Evolutionary conservation across 306 rosid species (phyloP).

Genomic region (Canavalia gladiata): DNA sequence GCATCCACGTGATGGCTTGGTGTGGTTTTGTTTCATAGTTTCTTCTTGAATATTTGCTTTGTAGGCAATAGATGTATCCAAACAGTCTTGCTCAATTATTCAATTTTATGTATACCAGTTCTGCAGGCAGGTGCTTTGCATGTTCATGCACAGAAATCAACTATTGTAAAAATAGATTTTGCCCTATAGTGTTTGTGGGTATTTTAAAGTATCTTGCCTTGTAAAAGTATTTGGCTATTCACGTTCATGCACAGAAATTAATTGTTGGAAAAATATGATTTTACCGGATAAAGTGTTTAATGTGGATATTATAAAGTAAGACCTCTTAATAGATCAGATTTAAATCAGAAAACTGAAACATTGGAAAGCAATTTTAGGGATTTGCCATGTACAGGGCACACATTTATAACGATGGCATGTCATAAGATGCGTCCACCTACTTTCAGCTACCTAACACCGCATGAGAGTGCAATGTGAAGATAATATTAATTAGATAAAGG

Average conservation of each 20-base stretch:
- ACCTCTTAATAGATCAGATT: no score
- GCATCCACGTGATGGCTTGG: neutral
- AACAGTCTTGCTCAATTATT: constrained; percentile 28
- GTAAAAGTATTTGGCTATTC: no score
- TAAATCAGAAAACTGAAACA: no score
- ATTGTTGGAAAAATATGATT: constrained; percentile 36
- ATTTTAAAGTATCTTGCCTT: neutral
- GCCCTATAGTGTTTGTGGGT: constrained; percentile 10
- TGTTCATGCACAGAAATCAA: constrained; percentile 1
- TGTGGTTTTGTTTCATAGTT: constrained; percentile 11
- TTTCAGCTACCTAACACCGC: no score
- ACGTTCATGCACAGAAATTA: constrained; percentile 2
- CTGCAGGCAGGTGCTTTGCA: neutral
- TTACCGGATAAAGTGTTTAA: constrained; percentile 17
- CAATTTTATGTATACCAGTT: constrained; percentile 30
- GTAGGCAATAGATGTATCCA: constrained; percentile 5
- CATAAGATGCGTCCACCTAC: no score
- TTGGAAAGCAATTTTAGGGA: no score
- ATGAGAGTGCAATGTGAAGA: no score
- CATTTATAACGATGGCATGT: no score
- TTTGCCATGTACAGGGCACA: no score
- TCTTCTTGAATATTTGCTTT: neutral
- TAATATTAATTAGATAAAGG: no score
- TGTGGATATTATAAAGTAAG: neutral
- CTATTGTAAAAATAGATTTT: constrained; percentile 38